These are phyloP conservation scores for Liriodendron chinense DNA, from an alignment of 164 flowering plant genomes.

Conservation along the genomic window DNA sequence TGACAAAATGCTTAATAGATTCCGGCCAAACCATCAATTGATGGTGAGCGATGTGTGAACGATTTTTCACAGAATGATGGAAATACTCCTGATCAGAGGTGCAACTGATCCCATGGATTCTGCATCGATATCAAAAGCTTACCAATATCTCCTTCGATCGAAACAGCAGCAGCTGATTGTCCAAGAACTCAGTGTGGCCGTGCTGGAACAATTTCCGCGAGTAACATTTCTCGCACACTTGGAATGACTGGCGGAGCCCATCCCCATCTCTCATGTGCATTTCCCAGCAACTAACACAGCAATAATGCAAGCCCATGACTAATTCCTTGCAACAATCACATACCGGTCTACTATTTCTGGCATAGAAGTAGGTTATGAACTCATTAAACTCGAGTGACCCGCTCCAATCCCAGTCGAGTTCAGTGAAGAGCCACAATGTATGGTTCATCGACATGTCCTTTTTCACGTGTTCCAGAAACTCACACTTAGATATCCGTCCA, in stretches of 20 bases:
- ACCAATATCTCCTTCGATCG: background rate
- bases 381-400: conserved; percentile 1
- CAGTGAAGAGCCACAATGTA: background rate
- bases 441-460: background rate
- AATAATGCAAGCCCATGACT: background rate
- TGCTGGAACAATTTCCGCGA: background rate
- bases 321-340: conserved; percentile 1
- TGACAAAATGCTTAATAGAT: too few relatives aligned
- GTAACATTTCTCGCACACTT: background rate
- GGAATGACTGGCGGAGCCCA: background rate
- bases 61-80: too few relatives aligned
- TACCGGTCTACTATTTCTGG: background rate
- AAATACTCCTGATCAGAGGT: too few relatives aligned
- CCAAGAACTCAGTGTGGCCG: conserved; percentile 3
- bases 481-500: background rate
- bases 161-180: conserved; percentile 1
- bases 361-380: conserved; percentile 2
- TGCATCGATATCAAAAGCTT: background rate
- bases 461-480: background rate
- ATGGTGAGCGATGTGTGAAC: too few relatives aligned
- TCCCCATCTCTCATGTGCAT: background rate
- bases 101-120: too few relatives aligned
- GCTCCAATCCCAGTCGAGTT: background rate
- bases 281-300: conserved; percentile 9
- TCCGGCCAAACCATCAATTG: too few relatives aligned